Evolutionary conservation across 2,329 filamentous ascomycete species (phyloP).

Genomic region (Amylocarpus encephaloides): DNA sequence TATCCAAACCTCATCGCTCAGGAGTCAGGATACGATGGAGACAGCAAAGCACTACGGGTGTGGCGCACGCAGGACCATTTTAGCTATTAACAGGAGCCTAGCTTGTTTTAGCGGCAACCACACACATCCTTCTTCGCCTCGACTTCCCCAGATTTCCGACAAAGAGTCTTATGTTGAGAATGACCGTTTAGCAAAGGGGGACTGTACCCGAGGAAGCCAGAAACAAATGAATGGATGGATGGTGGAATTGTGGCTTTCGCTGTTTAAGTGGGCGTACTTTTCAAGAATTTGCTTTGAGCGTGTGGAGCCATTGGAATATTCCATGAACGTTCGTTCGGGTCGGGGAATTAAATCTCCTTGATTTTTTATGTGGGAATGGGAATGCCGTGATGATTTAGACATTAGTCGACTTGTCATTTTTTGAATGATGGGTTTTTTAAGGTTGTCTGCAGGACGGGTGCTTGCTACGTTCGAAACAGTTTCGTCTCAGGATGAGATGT

Average conservation of each 20-base stretch:
- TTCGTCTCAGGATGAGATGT: constrained; percentile 17
- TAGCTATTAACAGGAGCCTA: neutral
- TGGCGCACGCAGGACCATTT: constrained; percentile 5
- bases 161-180: constrained; percentile 1
- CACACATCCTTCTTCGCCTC: neutral
- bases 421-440: no score
- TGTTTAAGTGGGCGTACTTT: constrained; percentile 6
- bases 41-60: neutral
- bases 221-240: neutral
- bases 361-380: no score
- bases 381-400: no score
- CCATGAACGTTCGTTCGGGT: no score
- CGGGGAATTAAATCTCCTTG: no score
- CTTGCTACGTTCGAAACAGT: constrained; percentile 16
- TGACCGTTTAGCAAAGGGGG: neutral
- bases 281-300: no score
- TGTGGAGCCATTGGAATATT: no score
- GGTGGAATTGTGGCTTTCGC: neutral
- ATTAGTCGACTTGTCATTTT: no score
- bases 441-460: no score
- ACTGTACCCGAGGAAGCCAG: neutral
- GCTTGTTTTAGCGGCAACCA: no score
- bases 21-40: no score
- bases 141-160: neutral
- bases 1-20: no score